phyloP scores from a whole-genome alignment of 768 basidiomycete species.

The Clitopilus hobsonii region DNA sequence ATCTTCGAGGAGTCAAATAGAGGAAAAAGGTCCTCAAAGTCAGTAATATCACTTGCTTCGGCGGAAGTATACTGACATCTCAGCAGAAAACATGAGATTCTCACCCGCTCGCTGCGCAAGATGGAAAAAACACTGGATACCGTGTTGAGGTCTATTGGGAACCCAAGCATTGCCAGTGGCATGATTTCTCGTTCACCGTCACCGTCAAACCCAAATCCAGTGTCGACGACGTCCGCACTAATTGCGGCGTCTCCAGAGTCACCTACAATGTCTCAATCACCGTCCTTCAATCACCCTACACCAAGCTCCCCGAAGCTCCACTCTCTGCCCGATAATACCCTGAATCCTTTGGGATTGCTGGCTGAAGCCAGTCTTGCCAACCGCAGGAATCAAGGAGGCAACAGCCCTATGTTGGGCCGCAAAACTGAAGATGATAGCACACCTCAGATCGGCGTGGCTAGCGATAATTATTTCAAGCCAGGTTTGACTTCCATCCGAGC shows the following conservation, averaged over 20 bases:
- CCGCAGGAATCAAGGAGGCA: slow-evolving; percentile 51
- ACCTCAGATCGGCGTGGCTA: slow-evolving; percentile 72
- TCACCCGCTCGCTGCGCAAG: slow-evolving; percentile 78
- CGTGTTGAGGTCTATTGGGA: slow-evolving; percentile 83
- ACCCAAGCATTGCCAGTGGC: slow-evolving; percentile 71
- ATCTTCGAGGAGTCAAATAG: slow-evolving; percentile 96
- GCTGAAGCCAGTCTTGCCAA: slow-evolving; percentile 87
- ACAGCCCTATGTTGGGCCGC: slow-evolving; percentile 35
- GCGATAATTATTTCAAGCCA: slow-evolving; percentile 89
- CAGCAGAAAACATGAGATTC: slow-evolving; percentile 74
- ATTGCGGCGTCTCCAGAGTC: slow-evolving; percentile 47
- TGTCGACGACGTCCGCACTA: slow-evolving; percentile 53
- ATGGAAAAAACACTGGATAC: slow-evolving; percentile 94
- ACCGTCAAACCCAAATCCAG: slow-evolving; percentile 52
- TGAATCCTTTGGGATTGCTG: slow-evolving; percentile 89
- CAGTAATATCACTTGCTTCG: slow-evolving; percentile 16
- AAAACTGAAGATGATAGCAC: slow-evolving; percentile 30
- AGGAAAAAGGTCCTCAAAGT: slow-evolving; percentile 87
- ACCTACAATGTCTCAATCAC: slow-evolving; percentile 32
- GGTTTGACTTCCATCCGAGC: slow-evolving; percentile 38
- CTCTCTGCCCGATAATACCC: slow-evolving; percentile 83
- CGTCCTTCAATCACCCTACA: slow-evolving; percentile 22
- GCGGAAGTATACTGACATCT: slow-evolving; percentile 20
- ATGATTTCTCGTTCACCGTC: slow-evolving; percentile 84
- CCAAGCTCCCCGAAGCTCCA: slow-evolving; percentile 81